Percentiles rank a stretch among this genome's conserved stretches.
These are phyloP conservation scores for Trichoderma sp. DNA, from an alignment of 2,329 filamentous ascomycete genomes.

Conservation along the genomic window DNA sequence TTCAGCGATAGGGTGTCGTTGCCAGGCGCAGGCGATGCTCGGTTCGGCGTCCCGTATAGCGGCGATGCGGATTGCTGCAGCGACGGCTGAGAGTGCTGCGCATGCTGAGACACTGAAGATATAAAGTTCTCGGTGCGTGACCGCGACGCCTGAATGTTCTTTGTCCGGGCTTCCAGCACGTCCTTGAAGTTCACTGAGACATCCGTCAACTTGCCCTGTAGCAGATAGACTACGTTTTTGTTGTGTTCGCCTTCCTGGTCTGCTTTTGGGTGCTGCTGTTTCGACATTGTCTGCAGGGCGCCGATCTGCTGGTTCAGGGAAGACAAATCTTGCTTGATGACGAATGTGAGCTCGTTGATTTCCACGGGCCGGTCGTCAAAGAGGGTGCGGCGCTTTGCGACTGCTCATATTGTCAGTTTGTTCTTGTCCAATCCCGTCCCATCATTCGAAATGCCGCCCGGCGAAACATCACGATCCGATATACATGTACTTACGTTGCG, in stretches of 20 bases:
- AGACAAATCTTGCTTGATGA: constrained; percentile 96
- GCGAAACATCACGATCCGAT: not conserved
- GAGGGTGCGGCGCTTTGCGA: constrained; percentile 94
- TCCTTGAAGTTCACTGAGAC: constrained; percentile 97
- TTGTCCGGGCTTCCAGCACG: constrained; percentile 91
- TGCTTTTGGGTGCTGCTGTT: constrained; percentile 70
- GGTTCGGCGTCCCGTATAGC: constrained; percentile 76
- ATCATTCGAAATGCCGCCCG: not conserved
- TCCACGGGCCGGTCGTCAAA: constrained; percentile 97
- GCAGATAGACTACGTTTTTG: constrained; percentile 90
- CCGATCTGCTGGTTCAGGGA: constrained; percentile 83
- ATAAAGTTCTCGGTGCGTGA: constrained; percentile 96
- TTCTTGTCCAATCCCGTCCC: not conserved
- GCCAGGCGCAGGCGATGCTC: constrained; percentile 66
- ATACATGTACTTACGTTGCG: constrained; percentile 64
- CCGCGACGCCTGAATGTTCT: constrained; percentile 94
- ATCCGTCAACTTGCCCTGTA: constrained; percentile 89
- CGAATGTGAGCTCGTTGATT: constrained; percentile 94
- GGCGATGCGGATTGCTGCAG: constrained; percentile 79
- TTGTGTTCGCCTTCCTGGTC: constrained; percentile 94
- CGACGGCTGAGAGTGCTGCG: constrained; percentile 67
- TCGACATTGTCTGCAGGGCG: constrained; percentile 73
- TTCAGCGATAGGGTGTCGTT: constrained; percentile 82
- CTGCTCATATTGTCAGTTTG: constrained; percentile 42
- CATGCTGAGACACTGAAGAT: constrained; percentile 78